Evolutionary conservation across 768 basidiomycete genomes (phyloP).

Genomic region (Piloderma croceum): DNA sequence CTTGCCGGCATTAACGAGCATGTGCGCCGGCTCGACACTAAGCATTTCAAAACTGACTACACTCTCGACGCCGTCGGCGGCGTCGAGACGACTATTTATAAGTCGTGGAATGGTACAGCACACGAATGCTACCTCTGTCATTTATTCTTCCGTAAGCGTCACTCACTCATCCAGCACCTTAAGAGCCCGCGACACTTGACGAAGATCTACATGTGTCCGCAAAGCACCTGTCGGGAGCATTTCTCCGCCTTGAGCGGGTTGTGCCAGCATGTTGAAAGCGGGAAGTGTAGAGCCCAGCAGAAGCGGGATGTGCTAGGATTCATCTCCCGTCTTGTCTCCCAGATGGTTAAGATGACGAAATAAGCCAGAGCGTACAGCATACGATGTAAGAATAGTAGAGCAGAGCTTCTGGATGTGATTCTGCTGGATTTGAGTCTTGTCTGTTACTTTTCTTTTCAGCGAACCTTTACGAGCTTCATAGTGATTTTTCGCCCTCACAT

Average conservation of each 20-base stretch:
- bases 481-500: too few species aligned
- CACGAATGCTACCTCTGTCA: slow-evolving; percentile 69
- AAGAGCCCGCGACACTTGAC: slow-evolving; percentile 54
- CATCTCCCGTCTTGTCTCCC: too few species aligned
- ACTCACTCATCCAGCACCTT: slow-evolving; percentile 54
- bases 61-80: slow-evolving; percentile 31
- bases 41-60: slow-evolving; percentile 51
- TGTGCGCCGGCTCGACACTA: slow-evolving; percentile 39
- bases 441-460: too few species aligned
- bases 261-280: slow-evolving; percentile 63
- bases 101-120: slow-evolving; percentile 35
- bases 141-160: slow-evolving; percentile 32
- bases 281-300: slow-evolving; percentile 47
- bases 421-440: too few species aligned
- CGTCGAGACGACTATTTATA: slow-evolving; percentile 18
- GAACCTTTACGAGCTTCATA: too few species aligned
- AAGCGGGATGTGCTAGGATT: too few species aligned
- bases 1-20: slow-evolving; percentile 30
- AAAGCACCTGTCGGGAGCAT: slow-evolving; percentile 33
- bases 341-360: too few species aligned
- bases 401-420: too few species aligned
- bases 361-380: too few species aligned
- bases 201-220: slow-evolving; percentile 51
- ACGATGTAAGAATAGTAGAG: too few species aligned
- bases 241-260: slow-evolving; percentile 54